phyloP scores from a whole-genome alignment of 1,284 basidiomycete genomes.

The Rhodotorula sp. region DNA sequence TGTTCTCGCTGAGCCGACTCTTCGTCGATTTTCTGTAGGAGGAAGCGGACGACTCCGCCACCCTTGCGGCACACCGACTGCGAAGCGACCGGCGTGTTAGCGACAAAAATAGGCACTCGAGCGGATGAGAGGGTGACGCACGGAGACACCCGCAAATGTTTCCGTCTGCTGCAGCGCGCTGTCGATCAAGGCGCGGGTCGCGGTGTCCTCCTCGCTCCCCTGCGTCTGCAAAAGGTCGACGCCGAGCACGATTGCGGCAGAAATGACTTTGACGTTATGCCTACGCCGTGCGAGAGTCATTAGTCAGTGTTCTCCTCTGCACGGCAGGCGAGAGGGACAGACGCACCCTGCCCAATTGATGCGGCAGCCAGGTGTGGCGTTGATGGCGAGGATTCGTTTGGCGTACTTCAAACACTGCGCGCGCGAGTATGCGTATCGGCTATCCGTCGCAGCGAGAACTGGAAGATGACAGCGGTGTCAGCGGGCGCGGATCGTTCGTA shows the following conservation, averaged over 20 bases:
- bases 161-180: slow-evolving; percentile 1
- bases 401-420: slow-evolving; percentile 28
- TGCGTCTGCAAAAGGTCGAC: slow-evolving; percentile 24
- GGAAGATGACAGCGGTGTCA: not conserved
- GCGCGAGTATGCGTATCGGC: slow-evolving; percentile 18
- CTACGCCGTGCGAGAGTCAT: not conserved
- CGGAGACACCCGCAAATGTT: slow-evolving; percentile 1
- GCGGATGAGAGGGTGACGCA: not conserved
- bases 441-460: slow-evolving; percentile 31
- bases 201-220: slow-evolving; percentile 13
- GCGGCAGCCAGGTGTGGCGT: slow-evolving; percentile 11
- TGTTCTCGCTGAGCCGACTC: not conserved
- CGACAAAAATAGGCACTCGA: not conserved
- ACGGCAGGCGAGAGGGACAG: not conserved
- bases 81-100: not conserved
- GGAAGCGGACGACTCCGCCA: slow-evolving; percentile 20
- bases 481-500: not conserved
- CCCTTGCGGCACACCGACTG: slow-evolving; percentile 16
- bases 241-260: slow-evolving; percentile 18
- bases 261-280: slow-evolving; percentile 12
- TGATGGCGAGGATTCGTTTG: slow-evolving; percentile 30
- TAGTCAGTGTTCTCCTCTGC: too few species aligned
- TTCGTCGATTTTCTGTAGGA: slow-evolving; percentile 18
- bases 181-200: slow-evolving; percentile 6
- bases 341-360: slow-evolving; percentile 14